Evolutionary conservation across 305 asterid genomes (phyloP).

Genomic region (Fraxinus greggii): DNA sequence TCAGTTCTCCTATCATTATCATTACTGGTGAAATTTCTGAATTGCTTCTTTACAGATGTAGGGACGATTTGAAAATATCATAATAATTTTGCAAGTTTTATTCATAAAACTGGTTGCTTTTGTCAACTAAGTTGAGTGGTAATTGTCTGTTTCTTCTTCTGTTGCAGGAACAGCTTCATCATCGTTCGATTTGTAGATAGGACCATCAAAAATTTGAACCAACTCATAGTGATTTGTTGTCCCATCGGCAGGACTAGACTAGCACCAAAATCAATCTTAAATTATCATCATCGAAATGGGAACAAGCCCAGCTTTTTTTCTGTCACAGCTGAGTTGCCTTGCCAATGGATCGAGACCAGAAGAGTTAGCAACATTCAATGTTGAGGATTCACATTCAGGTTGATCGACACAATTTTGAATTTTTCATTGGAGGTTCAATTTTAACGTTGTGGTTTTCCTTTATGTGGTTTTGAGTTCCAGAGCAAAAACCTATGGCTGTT

Average conservation of each 20-base stretch:
- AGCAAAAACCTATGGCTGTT: slow-evolving; percentile 26
- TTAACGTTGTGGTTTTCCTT: slow-evolving; percentile 36
- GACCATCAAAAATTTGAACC: not conserved
- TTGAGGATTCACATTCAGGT: slow-evolving; percentile 24
- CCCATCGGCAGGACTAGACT: slow-evolving; percentile 45
- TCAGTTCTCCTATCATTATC: not conserved
- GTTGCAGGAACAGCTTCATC: not conserved
- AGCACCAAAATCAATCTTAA: slow-evolving; percentile 37
- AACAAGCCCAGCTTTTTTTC: slow-evolving; percentile 21
- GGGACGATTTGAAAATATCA: not conserved
- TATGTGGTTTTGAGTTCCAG: not conserved
- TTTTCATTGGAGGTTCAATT: slow-evolving; percentile 40
- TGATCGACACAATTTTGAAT: slow-evolving; percentile 34
- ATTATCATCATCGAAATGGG: slow-evolving; percentile 24
- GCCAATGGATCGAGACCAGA: slow-evolving; percentile 28
- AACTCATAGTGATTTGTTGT: not conserved
- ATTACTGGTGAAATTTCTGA: not conserved
- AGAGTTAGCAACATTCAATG: slow-evolving; percentile 23
- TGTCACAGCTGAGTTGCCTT: slow-evolving; percentile 24
- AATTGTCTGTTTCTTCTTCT: not conserved
- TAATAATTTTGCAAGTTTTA: not conserved
- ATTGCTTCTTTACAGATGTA: not conserved
- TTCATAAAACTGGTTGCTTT: not conserved
- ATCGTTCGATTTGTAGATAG: not conserved
- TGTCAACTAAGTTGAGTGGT: not conserved